Conservation (phyloP, 2,329 filamentous ascomycete genomes). For the Sporothrix phasma region DNA sequence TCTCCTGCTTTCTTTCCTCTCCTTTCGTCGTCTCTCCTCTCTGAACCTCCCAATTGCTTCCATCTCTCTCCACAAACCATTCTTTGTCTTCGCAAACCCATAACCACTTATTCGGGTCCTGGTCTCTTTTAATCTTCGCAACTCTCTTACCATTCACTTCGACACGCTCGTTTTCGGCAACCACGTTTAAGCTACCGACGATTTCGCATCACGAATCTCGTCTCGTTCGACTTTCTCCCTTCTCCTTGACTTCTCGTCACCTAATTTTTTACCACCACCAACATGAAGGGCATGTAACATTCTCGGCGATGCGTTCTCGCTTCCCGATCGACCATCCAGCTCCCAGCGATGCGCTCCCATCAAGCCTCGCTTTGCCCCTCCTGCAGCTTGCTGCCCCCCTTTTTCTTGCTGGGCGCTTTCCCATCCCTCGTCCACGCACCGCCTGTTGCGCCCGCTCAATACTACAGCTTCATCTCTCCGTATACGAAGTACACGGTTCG, state of each 20-base stretch:
- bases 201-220: slow-evolving; percentile 2
- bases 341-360: neutral
- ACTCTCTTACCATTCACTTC: slow-evolving; percentile 16
- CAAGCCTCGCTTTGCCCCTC: neutral
- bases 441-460: neutral
- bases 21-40: neutral
- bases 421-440: neutral
- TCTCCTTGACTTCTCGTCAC: slow-evolving; percentile 14
- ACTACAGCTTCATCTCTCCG: neutral
- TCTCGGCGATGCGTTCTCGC: too few relatives aligned
- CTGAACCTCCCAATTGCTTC: neutral
- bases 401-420: neutral
- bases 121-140: neutral
- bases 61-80: neutral
- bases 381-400: neutral
- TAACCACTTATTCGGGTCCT: slow-evolving; percentile 2
- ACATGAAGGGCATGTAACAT: slow-evolving; percentile 37
- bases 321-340: neutral
- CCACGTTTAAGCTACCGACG: neutral
- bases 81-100: neutral
- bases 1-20: neutral
- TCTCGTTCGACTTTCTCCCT: slow-evolving; percentile 8
- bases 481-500: neutral
- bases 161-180: slow-evolving; percentile 10
- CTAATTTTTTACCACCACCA: slow-evolving; percentile 14